A percentile compares a stretch with the other conserved stretches of the same genome.
Evolutionary conservation across 345 rosid species (phyloP).

Genomic region (Citrus maxima): DNA sequence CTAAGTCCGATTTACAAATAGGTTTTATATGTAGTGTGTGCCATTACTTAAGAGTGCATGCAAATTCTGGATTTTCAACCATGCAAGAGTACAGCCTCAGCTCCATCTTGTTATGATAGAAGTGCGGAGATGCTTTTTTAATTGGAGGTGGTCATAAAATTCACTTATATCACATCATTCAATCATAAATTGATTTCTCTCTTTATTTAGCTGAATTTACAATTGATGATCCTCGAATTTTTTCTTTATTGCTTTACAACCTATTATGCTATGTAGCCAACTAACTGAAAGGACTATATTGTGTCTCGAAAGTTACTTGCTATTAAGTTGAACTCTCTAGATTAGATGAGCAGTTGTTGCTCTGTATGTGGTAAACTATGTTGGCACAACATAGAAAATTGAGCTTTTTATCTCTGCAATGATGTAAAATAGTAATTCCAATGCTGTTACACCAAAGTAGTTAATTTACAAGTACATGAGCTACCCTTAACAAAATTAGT

Average conservation of each 20-base stretch:
- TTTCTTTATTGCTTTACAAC: background rate
- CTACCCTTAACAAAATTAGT: background rate
- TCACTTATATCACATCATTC: background rate
- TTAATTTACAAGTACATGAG: slow-evolving; percentile 1
- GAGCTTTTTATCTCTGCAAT: background rate
- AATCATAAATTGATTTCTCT: background rate
- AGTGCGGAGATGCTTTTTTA: background rate
- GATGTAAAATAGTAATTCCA: slow-evolving; percentile 1
- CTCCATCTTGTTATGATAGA: background rate
- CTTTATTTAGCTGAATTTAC: background rate
- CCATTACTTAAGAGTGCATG: background rate
- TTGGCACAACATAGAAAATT: background rate
- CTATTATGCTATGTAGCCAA: background rate
- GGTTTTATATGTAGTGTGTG: background rate
- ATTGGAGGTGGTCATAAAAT: background rate
- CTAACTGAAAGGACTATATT: background rate
- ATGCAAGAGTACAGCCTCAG: background rate
- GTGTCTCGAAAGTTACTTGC: background rate
- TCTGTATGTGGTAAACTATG: background rate
- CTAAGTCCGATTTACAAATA: background rate
- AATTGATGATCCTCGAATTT: background rate
- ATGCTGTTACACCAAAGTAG: slow-evolving; percentile 1
- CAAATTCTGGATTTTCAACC: background rate
- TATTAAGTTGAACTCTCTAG: background rate
- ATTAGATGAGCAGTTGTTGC: background rate